phyloP scores from a whole-genome alignment of 768 basidiomycete genomes.

The Tephrocybe sp. region DNA sequence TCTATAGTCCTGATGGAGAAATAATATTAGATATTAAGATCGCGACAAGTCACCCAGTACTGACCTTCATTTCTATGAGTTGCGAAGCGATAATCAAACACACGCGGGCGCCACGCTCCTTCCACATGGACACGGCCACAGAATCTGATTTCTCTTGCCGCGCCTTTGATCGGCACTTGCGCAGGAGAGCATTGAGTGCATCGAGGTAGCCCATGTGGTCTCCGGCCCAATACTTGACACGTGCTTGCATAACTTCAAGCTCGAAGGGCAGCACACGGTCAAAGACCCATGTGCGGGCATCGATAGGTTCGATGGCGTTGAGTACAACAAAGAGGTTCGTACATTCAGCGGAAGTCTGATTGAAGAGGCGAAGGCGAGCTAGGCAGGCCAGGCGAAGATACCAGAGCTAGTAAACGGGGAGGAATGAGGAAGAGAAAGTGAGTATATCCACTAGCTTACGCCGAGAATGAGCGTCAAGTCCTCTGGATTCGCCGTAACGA shows the following conservation, averaged over 20 bases:
- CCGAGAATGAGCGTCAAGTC: conserved; percentile 65
- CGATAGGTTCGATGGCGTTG: conserved; percentile 51
- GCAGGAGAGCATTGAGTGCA: conserved; percentile 61
- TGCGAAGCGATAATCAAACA: conserved; percentile 80
- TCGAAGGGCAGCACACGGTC: conserved; percentile 60
- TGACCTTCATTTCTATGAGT: conserved; percentile 81
- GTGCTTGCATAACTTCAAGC: conserved; percentile 69
- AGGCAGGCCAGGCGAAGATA: conserved; percentile 79
- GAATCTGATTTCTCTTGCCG: conserved; percentile 38
- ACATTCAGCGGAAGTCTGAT: conserved; percentile 84
- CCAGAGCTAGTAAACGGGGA: conserved; percentile 67
- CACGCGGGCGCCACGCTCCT: conserved; percentile 75
- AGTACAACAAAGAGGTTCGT: conserved; percentile 77
- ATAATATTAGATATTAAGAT: neutral
- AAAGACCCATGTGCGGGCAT: conserved; percentile 59
- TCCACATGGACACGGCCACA: conserved; percentile 67
- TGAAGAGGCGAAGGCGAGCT: conserved; percentile 80
- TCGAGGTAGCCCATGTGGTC: conserved; percentile 83
- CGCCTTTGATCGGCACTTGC: conserved; percentile 56
- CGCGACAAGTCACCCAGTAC: conserved; percentile 1
- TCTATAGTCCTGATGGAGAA: conserved; percentile 55
- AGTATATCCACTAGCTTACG: conserved; percentile 43
- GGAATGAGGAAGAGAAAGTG: neutral
- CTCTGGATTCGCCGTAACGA: conserved; percentile 69
- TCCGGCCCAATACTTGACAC: conserved; percentile 79